Evolutionary conservation across 192 early-diverging fungal genomes (phyloP), one percentile per base, ranked within the genome.

Genomic region (Polychytrium aggregatum): DNA sequence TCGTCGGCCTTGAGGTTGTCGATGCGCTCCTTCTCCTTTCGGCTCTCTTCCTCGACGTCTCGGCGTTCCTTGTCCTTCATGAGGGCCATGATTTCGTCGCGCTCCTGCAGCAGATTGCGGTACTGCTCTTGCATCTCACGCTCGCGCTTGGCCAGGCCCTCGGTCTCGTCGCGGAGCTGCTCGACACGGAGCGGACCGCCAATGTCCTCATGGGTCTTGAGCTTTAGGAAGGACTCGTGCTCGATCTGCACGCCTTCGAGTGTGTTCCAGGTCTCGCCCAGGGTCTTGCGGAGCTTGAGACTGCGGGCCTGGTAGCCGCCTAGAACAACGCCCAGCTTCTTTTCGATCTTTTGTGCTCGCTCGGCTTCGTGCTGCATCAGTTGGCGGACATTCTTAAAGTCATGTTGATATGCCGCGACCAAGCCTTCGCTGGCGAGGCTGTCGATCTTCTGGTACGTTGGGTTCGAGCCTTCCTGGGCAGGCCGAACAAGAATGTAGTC

Each of bases 261-360:
- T 46, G 53, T 48, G 7, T 37, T 30, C 38, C 43, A 53, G 1
- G 34, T 37, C 24, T 57, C 58, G 6, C 44, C 44, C 9, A 67
- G 41, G 22, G 88, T 78, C 16, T 78, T 74, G n/a, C 57, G 36
- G 20, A 94, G 54, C 44, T 71, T 54, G 41, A 68, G 70, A 11
- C 82, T 68, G 27, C 89, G 78, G 4, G 72, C 56, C 67, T 85
- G 75, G 61, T 92, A 90, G 25, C 92, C 92, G 41, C 91, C 92
- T 36, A 94, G 60, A 6, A 70, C 69, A 14, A 93, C 69, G 11
- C 62, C 71, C 20, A 92, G 57, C 47, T 84, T 84, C 55, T 86
- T 87, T 59, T 98, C 94, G 14, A 86, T 45, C 61, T 94, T 94
- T n/a, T 68, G 60, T 11, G 88, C 90, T 31, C 71, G 72, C 3